phyloP scores from a whole-genome alignment of 345 rosid species.

The Combretum micranthum region DNA sequence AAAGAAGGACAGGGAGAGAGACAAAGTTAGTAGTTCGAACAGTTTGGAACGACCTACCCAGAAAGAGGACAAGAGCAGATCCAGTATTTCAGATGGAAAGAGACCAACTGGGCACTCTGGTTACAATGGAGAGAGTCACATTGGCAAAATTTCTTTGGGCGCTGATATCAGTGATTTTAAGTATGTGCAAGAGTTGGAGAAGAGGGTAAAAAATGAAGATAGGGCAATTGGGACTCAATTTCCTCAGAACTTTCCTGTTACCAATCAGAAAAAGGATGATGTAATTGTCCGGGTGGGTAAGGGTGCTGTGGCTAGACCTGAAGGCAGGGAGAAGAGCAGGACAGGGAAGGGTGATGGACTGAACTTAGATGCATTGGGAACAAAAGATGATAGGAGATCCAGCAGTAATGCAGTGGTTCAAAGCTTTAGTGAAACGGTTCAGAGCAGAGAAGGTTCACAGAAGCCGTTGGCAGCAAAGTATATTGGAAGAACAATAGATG shows the following conservation, averaged over 20 bases:
- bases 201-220: constrained; percentile 33
- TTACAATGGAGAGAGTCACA: constrained; percentile 21
- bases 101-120: constrained; percentile 21
- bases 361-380: constrained; percentile 22
- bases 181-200: constrained; percentile 30
- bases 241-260: constrained; percentile 21
- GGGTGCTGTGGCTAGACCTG: constrained; percentile 17
- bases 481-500: constrained; percentile 20
- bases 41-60: constrained; percentile 14
- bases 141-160: constrained; percentile 17
- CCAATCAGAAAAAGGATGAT: constrained; percentile 27
- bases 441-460: constrained; percentile 16
- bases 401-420: constrained; percentile 20
- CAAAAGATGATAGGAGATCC: constrained; percentile 19
- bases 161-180: constrained; percentile 21
- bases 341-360: constrained; percentile 21
- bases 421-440: constrained; percentile 21
- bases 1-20: constrained; percentile 31
- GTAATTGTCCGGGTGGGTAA: constrained; percentile 19
- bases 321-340: constrained; percentile 26
- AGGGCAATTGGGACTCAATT: constrained; percentile 16
- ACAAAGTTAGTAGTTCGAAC: constrained; percentile 13
- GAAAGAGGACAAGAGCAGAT: constrained; percentile 24
- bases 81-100: constrained; percentile 21
- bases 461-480: constrained; percentile 20